Evolutionary conservation across 2,329 filamentous ascomycete species (phyloP), one percentile per base, ranked within the genome.

Genomic region (Fusarium sp.): DNA sequence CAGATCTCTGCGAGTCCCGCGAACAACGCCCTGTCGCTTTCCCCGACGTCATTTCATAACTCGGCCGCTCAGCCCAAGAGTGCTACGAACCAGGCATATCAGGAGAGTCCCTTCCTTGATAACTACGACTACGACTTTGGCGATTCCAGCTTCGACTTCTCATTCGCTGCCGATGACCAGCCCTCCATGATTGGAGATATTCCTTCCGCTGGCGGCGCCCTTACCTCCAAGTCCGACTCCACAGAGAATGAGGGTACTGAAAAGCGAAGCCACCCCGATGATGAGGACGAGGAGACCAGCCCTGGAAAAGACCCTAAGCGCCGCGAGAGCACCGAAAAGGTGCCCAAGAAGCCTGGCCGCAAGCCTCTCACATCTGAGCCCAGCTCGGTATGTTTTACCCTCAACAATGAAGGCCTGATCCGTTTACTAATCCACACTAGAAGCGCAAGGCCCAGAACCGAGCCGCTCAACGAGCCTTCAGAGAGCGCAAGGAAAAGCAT

Each of bases 401-500:
- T 52, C 14, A 8, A 23, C 16, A 8, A 70, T 37, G 23, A n/a
- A 54, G 13, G 32, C 50, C 45, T 14, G 64, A 20, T 68, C 32
- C 34, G n/a, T 23, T 56, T 76, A 60, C 73, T 75, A 68, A 75
- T 61, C 14, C 23, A 37, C 16, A 39, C 9, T 73, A 97, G 95
- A 97, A 97, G 85, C 93, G 95, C 78, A 99, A 99, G 86, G 97
- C 97, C 11, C 95, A 98, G 81, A 98, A 98, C 77, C 91, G 95
- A 76, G 95, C 95, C 13, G 95, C 95, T 6, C 95, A 98, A 84
- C 91, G 95, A 68, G 95, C 95, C 8, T 98, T 98, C 88, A 92
- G 95, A 64, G 95, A 98, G 83, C 93, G 95, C 73, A 98, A 98
- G 84, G 95, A 98, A 83, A 96, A 94, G 85, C 95, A 97, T 79